Evolutionary conservation across 345 rosid genomes (phyloP).

Genomic region (Gossypium herbaceum): DNA sequence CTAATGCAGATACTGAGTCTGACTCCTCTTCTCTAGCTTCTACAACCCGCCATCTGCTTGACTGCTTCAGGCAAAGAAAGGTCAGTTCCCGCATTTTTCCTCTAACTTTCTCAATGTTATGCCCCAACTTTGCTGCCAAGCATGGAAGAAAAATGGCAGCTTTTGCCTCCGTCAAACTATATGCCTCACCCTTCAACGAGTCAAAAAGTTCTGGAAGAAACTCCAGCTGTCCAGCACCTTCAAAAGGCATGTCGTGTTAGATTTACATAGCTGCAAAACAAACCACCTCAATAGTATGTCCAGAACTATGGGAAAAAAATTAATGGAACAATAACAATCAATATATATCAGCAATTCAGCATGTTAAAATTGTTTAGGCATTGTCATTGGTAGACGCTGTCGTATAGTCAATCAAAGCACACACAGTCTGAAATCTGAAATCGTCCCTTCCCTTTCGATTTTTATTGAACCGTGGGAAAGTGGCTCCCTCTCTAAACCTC

Average conservation of each 20-base stretch:
- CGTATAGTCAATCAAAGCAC: background rate
- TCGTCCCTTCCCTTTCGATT: background rate
- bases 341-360: no score
- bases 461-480: background rate
- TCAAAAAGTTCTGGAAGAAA: conserved; percentile 90
- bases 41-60: no score
- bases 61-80: no score
- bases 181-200: conserved; percentile 67
- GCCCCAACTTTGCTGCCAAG: conserved; percentile 94
- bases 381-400: background rate
- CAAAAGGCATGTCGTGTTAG: conserved; percentile 88
- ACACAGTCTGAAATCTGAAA: background rate
- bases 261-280: conserved; percentile 89
- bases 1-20: no score
- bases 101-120: conserved; percentile 94
- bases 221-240: conserved; percentile 70
- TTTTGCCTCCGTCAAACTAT: conserved; percentile 84
- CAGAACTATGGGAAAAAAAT: conserved; percentile 32
- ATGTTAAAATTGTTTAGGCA: background rate
- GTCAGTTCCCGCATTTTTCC: conserved; percentile 95
- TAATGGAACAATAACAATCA: no score
- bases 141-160: conserved; percentile 96
- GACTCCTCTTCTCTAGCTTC: no score
- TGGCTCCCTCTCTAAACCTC: background rate
- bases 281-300: conserved; percentile 94